These are phyloP conservation scores for Penicillium brasilianum DNA, from an alignment of 2,329 filamentous ascomycete species.

Conservation along the genomic window DNA sequence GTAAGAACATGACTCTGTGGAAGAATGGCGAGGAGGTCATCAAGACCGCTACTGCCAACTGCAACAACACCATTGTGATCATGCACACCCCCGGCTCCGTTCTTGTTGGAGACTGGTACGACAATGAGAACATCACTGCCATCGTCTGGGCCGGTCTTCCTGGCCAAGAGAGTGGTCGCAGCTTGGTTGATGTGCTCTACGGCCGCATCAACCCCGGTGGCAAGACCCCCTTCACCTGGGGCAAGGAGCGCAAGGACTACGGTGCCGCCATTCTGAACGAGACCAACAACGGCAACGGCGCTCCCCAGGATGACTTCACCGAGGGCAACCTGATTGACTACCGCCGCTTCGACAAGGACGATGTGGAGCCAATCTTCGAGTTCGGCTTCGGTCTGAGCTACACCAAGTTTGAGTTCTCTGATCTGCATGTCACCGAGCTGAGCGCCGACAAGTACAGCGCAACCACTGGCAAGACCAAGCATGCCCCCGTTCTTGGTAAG, in stretches of 20 bases:
- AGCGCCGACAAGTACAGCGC: slow-evolving; percentile 57
- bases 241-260: slow-evolving; percentile 58
- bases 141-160: slow-evolving; percentile 77
- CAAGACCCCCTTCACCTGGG: slow-evolving; percentile 68
- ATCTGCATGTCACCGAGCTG: slow-evolving; percentile 56
- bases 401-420: slow-evolving; percentile 66
- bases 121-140: slow-evolving; percentile 71
- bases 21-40: slow-evolving; percentile 79
- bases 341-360: slow-evolving; percentile 58
- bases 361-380: slow-evolving; percentile 64
- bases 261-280: slow-evolving; percentile 62
- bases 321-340: slow-evolving; percentile 66
- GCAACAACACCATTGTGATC: slow-evolving; percentile 89
- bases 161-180: slow-evolving; percentile 76
- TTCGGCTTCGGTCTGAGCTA: slow-evolving; percentile 68
- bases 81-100: slow-evolving; percentile 86
- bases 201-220: slow-evolving; percentile 67
- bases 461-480: slow-evolving; percentile 56
- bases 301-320: slow-evolving; percentile 64
- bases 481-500: slow-evolving; percentile 60
- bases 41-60: slow-evolving; percentile 75
- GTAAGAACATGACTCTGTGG: slow-evolving; percentile 93
- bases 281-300: slow-evolving; percentile 61
- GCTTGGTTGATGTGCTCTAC: slow-evolving; percentile 75
- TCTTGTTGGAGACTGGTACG: slow-evolving; percentile 67